These are phyloP conservation scores for Kazachstania viticola DNA, from an alignment of 805 yeast genomes.

Conservation along the genomic window DNA sequence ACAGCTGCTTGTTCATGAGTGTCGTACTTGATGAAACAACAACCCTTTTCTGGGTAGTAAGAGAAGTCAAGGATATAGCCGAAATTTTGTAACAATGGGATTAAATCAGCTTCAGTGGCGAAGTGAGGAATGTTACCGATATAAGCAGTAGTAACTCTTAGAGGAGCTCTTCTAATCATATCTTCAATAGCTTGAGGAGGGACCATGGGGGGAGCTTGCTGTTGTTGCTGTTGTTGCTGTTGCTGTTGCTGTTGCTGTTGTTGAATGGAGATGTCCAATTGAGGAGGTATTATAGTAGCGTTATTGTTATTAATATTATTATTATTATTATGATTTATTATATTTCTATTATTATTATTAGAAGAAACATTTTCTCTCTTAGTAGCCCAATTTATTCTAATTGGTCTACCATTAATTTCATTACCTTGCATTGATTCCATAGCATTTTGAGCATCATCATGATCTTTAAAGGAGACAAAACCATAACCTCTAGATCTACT, in stretches of 20 bases:
- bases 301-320: constrained; percentile 9
- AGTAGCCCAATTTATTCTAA: constrained; percentile 83
- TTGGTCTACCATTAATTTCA: constrained; percentile 58
- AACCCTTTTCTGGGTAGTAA: constrained; percentile 68
- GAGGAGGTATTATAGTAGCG: constrained; percentile 12
- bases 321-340: constrained; percentile 16
- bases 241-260: constrained; percentile 8
- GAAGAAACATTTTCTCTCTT: constrained; percentile 38
- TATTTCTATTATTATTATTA: constrained; percentile 16
- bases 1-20: constrained; percentile 82
- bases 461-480: constrained; percentile 62
- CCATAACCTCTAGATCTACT: constrained; percentile 90
- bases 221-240: constrained; percentile 8
- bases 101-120: constrained; percentile 59
- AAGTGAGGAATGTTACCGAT: constrained; percentile 75
- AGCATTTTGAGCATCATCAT: constrained; percentile 64
- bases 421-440: constrained; percentile 64
- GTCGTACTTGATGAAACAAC: constrained; percentile 82
- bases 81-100: constrained; percentile 64
- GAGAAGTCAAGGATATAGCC: constrained; percentile 77
- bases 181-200: constrained; percentile 53
- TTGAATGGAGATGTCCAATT: constrained; percentile 15
- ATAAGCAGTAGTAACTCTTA: constrained; percentile 60
- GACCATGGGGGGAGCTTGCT: constrained; percentile 19
- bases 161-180: constrained; percentile 67